Evolutionary conservation across 805 yeast genomes (phyloP), one percentile per base, ranked within the genome.

Genomic region (Kodamaea fukazawae): DNA sequence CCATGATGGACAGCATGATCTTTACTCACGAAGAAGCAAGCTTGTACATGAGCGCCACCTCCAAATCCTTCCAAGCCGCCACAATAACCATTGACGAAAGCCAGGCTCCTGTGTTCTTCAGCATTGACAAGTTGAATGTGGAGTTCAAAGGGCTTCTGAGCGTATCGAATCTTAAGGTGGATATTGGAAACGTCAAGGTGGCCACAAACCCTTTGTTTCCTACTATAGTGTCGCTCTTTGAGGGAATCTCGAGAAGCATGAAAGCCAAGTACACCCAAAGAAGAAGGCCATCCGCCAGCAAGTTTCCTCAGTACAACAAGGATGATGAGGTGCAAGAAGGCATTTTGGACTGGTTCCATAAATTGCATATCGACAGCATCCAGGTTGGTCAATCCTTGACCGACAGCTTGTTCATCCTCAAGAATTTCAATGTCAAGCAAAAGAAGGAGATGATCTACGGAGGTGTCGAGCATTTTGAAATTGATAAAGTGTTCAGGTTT

Each of bases 31-130:
- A 76, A 36, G 84, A 82, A 41, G 83, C 86, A 1, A 72, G 79
- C 34, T 80, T 89, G 2, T 87, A 85, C 54, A 79, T 86, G 90
- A 86, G 95, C 59, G 95, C 96, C 2, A 68, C 83, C 8, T 79
- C 86, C 0, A 71, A 75, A 36, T 54, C 78, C 2, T 63, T 71
- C 35, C 20, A 11, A 26, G 32, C 3, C 18, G 2, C 7, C 16
- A 6, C 23, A 29, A 3, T 23, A 28, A 22, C 16, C 30, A 11
- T 14, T 29, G 30, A 28, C 34, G 4, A 40, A 4, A 18, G n/a
- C 8, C 42, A 38, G 0, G 47, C 52, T 5, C 57, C 59, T 2
- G 40, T 53, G 7, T 32, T 70, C 4, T 46, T 57, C 7, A 52
- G 55, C 43, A 53, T 70, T n/a, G 73, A 75, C 48, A 40, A 53